Conservation (phyloP, 441 rosid species). For the Geranium incanum region DNA sequence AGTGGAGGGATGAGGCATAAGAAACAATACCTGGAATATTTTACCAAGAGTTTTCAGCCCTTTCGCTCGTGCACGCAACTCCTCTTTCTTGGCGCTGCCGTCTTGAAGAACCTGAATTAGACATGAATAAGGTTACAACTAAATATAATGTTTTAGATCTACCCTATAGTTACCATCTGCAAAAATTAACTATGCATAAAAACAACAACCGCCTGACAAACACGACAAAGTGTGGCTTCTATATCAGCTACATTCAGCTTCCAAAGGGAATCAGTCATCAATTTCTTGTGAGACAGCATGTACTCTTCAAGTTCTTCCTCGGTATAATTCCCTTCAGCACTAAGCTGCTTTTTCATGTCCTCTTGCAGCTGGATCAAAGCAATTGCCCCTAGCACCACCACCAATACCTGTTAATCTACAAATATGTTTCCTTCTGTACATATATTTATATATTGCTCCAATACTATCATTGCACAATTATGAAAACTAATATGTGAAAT, state of each 20-base stretch:
- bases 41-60: slow-evolving; percentile 86
- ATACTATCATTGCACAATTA: not conserved
- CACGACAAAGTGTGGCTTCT: slow-evolving; percentile 84
- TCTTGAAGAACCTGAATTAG: slow-evolving; percentile 87
- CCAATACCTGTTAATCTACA: slow-evolving; percentile 10
- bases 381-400: slow-evolving; percentile 64
- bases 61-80: slow-evolving; percentile 83
- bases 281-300: slow-evolving; percentile 72
- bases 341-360: slow-evolving; percentile 90
- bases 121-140: slow-evolving; percentile 24
- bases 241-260: slow-evolving; percentile 95
- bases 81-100: slow-evolving; percentile 71
- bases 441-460: not conserved
- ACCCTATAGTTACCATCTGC: slow-evolving; percentile 17
- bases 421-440: not conserved
- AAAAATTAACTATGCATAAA: slow-evolving; percentile 22
- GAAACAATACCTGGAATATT: slow-evolving; percentile 73
- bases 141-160: slow-evolving; percentile 10
- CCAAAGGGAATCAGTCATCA: slow-evolving; percentile 93
- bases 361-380: slow-evolving; percentile 95
- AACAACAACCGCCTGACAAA: slow-evolving; percentile 84
- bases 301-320: slow-evolving; percentile 88
- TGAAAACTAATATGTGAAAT: not conserved
- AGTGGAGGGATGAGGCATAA: not conserved
- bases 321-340: slow-evolving; percentile 67